Conservation (phyloP, 371 early-diverging fungal genomes). For the Mucor mucedo region DNA sequence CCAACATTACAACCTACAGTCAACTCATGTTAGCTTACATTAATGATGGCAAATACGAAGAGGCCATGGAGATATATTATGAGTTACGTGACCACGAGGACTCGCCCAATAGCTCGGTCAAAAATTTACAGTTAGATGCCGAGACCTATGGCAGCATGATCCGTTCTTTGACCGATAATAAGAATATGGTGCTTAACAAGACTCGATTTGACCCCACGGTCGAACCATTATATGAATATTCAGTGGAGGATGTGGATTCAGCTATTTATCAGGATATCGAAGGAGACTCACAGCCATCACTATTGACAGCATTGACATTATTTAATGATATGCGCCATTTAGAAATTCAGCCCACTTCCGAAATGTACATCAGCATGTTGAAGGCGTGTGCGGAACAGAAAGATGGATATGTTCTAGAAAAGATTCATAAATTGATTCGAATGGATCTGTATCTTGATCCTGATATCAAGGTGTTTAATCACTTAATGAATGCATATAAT, state of each 20-base stretch:
- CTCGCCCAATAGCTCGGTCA: background rate
- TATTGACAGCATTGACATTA: slow-evolving; percentile 38
- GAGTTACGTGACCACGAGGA: slow-evolving; percentile 39
- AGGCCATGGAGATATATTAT: slow-evolving; percentile 54
- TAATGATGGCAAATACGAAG: slow-evolving; percentile 37
- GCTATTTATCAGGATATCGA: slow-evolving; percentile 22
- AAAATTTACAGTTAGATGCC: slow-evolving; percentile 7
- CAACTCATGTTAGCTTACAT: slow-evolving; percentile 50
- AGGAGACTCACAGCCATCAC: slow-evolving; percentile 31
- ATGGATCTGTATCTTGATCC: slow-evolving; percentile 54
- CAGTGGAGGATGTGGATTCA: slow-evolving; percentile 29
- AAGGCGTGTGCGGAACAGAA: slow-evolving; percentile 36
- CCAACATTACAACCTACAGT: slow-evolving; percentile 42
- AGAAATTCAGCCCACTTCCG: slow-evolving; percentile 40
- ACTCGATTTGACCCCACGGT: slow-evolving; percentile 1
- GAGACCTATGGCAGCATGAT: slow-evolving; percentile 22
- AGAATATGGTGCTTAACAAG: slow-evolving; percentile 1
- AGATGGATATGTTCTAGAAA: slow-evolving; percentile 40
- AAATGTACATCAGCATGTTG: slow-evolving; percentile 43
- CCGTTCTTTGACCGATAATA: slow-evolving; percentile 12
- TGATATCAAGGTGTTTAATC: slow-evolving; percentile 38
- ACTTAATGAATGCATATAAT: slow-evolving; percentile 48
- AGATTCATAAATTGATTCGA: slow-evolving; percentile 46
- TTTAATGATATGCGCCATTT: slow-evolving; percentile 54
- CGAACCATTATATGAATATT: slow-evolving; percentile 31